Conservation (phyloP, 441 rosid genomes). For the Croton laevigatus region DNA sequence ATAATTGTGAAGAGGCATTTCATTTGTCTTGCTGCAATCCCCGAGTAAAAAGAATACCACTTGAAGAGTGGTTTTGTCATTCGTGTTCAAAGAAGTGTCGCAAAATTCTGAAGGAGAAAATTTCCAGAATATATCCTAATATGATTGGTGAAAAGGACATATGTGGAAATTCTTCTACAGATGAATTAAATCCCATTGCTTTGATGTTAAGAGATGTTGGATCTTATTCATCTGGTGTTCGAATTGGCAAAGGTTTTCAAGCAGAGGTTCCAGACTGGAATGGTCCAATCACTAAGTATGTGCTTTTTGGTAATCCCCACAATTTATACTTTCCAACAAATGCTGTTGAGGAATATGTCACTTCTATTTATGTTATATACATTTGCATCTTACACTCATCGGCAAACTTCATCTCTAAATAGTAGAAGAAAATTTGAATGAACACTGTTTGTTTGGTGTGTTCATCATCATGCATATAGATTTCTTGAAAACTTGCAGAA, state of each 20-base stretch:
- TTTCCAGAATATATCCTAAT: slow-evolving; percentile 33
- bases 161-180: slow-evolving; percentile 34
- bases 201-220: slow-evolving; percentile 53
- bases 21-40: slow-evolving; percentile 73
- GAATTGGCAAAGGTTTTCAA: slow-evolving; percentile 88
- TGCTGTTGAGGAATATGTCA: neutral
- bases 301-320: slow-evolving; percentile 22
- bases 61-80: slow-evolving; percentile 81
- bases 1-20: slow-evolving; percentile 79
- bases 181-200: slow-evolving; percentile 36
- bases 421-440: neutral
- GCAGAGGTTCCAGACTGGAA: slow-evolving; percentile 85
- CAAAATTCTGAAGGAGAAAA: slow-evolving; percentile 33
- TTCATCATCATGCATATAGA: neutral
- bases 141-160: slow-evolving; percentile 37
- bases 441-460: neutral
- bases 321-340: slow-evolving; percentile 1
- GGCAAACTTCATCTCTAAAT: neutral
- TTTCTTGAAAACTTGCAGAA: neutral
- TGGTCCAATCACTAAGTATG: slow-evolving; percentile 57
- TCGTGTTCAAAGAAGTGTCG: slow-evolving; percentile 63
- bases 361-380: neutral
- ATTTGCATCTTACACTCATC: neutral
- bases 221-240: slow-evolving; percentile 49
- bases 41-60: slow-evolving; percentile 43